A percentile compares a stretch with the other conserved stretches of the same genome.
Conservation (phyloP, 2,329 filamentous ascomycete species). For the Phaeophleospora eucalypticola region DNA sequence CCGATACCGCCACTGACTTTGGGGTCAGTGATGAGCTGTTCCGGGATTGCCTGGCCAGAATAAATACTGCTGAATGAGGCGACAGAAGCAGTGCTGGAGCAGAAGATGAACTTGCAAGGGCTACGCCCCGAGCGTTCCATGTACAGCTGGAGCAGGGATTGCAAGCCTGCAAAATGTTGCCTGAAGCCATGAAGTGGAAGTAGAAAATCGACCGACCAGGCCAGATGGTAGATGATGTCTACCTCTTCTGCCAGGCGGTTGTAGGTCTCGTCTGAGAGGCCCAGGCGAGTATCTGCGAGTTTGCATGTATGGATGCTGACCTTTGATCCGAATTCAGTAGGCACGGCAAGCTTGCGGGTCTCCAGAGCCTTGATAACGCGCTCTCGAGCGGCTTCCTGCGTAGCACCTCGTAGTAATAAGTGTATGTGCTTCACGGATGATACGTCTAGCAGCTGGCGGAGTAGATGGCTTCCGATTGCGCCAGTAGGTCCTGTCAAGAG, state of each 20-base stretch:
- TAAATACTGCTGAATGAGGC: slow-evolving; percentile 37
- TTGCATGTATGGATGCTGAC: slow-evolving; percentile 46
- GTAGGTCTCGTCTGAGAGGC: slow-evolving; percentile 44
- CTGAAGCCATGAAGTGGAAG: slow-evolving; percentile 52
- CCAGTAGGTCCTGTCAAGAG: slow-evolving; percentile 51
- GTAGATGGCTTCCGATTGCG: slow-evolving; percentile 49
- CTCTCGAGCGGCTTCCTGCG: slow-evolving; percentile 38
- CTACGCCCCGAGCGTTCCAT: slow-evolving; percentile 24
- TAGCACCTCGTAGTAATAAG: slow-evolving; percentile 53
- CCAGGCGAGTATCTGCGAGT: slow-evolving; percentile 49
- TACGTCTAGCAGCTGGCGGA: slow-evolving; percentile 42
- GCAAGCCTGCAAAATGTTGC: slow-evolving; percentile 49
- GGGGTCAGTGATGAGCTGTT: slow-evolving; percentile 41
- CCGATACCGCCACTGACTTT: slow-evolving; percentile 47
- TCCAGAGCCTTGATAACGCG: slow-evolving; percentile 45
- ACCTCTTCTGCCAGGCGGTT: slow-evolving; percentile 39
- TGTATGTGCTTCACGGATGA: slow-evolving; percentile 45
- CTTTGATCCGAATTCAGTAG: slow-evolving; percentile 33
- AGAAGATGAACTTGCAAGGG: slow-evolving; percentile 44
- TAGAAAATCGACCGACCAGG: slow-evolving; percentile 64
- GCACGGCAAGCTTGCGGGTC: slow-evolving; percentile 33
- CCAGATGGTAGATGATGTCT: slow-evolving; percentile 57
- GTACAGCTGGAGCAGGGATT: slow-evolving; percentile 48
- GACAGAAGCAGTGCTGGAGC: slow-evolving; percentile 43
- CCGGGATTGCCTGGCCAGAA: slow-evolving; percentile 36